Evolutionary conservation across 2,329 filamentous ascomycete species (phyloP).

Genomic region (Calonectria pteridis): DNA sequence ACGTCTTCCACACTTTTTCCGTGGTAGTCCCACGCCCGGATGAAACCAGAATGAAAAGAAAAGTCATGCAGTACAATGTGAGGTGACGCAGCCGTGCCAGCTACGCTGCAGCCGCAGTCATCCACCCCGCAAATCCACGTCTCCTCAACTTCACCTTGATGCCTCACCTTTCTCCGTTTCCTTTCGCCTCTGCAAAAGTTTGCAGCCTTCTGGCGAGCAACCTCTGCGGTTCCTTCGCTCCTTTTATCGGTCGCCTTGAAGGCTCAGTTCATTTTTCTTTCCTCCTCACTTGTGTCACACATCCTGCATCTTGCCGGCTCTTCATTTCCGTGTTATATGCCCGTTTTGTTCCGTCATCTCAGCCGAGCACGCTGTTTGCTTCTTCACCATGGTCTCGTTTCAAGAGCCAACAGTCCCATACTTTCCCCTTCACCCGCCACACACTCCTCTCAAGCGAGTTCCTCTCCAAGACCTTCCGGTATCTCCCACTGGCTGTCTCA

Average conservation of each 20-base stretch:
- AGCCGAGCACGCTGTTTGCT: background rate
- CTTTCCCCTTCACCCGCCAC: constrained; percentile 1
- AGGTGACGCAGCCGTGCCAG: constrained; percentile 24
- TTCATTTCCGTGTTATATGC: background rate
- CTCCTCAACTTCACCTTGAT: constrained; percentile 13
- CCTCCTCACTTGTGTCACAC: background rate
- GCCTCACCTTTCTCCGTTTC: background rate
- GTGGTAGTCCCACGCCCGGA: background rate
- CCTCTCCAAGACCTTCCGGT: constrained; percentile 46
- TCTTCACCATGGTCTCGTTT: constrained; percentile 32
- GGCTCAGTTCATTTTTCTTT: background rate
- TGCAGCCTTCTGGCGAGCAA: background rate
- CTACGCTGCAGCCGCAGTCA: constrained; percentile 11
- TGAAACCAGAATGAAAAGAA: background rate
- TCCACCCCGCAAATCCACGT: constrained; percentile 7
- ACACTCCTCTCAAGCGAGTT: constrained; percentile 38
- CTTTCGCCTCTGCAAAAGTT: background rate
- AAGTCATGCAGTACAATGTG: constrained; percentile 20
- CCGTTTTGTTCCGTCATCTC: background rate
- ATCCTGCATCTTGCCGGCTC: background rate
- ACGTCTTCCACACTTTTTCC: background rate
- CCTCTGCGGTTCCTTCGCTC: background rate
- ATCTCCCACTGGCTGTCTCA: constrained; percentile 37
- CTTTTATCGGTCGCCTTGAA: background rate
- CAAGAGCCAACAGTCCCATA: constrained; percentile 10